Base-by-base conservation (phyloP, 2,329 filamentous ascomycete genomes). In the Onygena corvina region DNA sequence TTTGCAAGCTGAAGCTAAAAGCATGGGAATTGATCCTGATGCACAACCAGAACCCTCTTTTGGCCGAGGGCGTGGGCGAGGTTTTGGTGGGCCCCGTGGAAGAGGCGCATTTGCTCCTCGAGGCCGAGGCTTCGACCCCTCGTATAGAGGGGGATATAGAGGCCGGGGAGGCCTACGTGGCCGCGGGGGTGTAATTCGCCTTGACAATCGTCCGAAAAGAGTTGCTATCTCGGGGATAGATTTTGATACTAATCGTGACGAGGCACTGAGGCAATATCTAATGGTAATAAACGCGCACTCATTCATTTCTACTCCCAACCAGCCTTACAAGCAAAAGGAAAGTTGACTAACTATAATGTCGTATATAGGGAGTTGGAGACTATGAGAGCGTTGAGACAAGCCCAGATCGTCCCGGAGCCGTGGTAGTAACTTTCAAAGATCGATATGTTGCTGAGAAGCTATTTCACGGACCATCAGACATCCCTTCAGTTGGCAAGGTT, bases 201-300 rank as follows among this genome's bases (percentile, higher is more conserved):
- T 81, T 3, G 77, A 81, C 57, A 80, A 80, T 55, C 67, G 77
- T 21, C 75, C 77, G 2, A 72, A 71, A 55, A 70, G 72, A 46
- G 66, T 81, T 38, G 69, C 70, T 18, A 67, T 80, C 20, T 66
- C 67, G 3, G 73, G 69, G 5, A 68, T 75, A 25, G 66, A 66
- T 56, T 65, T 69, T 45, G 68, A 70, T 48, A 64, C 68, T 1
- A 67, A 70, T 21, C 70, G 70, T 56, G 77, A 80, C 50, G 76
- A 79, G 57, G 71, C 73, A 3, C 58, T 81, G 49, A 65, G 76
- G 47, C 73, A 77, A 56, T 72, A 75, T 61, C 66, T 80, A n/a
- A 65, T 76, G 57, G 69, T 72, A 62, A 58, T 67, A 60, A 46
- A 29, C n/a, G n/a, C n/a, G n/a, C n/a, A 36, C 34, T 6, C 11